Evolutionary conservation across 441 rosid species (phyloP), one percentile per base, ranked within the genome.

Genomic region (Arabidopsis hybrid): DNA sequence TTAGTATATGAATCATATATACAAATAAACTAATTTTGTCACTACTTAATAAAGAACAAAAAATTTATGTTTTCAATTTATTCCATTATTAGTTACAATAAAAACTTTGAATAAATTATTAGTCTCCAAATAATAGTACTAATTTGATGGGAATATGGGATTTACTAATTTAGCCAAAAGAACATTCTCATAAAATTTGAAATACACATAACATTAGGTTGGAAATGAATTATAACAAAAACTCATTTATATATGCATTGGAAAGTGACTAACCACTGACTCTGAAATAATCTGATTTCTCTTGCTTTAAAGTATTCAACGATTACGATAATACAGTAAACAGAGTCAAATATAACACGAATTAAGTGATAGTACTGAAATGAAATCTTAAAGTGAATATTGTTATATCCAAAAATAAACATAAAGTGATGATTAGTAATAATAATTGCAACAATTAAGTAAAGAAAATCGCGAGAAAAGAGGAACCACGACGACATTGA

Each of bases 391-490:
- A 57, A 57, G 31, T 3, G 32, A 55, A 58, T 36, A 59, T 59
- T 59, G 45, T 11, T 18, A 60, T 60, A 60, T 39, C 49, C 17
- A 7, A 40, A 39, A 40, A 60, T 18, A 21, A 60, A 60, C 32
- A 21, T 18, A 13, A 7, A 26, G 35, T 32, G 5, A 60, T 6
- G 11, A 60, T 40, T 60, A 47, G 7, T 12, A 18, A 6, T 18
- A 40, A 12, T 60, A 40, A 21, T 60, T 60, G 18, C 36, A 60
- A 52, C 11, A 60, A 60, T 40, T 60, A 62, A 66, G 72, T 45
- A 11, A 7, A 71, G 46, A 58, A 65, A 77, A 77, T 71, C 80
- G 43, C 80, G 72, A 65, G 13, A 77, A 77, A 77, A 71, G 76
- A 77, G 75, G 79, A 76, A 5, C 40, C 72, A 74, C 78, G 72